Percentiles rank a stretch among this genome's conserved stretches.
Evolutionary conservation across 192 early-diverging fungal species (phyloP).

Genomic region (Chytriomyces confervae): DNA sequence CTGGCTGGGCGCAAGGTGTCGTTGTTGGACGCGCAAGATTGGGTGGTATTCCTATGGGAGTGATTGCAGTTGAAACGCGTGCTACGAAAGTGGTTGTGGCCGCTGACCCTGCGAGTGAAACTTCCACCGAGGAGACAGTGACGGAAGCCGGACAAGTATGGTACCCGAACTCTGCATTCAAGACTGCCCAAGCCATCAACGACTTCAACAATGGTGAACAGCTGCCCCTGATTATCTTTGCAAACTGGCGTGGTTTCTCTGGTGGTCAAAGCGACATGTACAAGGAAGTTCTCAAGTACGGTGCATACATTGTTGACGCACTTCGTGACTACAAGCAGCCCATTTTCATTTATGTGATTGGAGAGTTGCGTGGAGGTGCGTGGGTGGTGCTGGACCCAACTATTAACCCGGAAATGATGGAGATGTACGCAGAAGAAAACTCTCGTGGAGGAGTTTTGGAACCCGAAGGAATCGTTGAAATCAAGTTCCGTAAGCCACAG

Average conservation of each 20-base stretch:
- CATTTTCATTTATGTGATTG: constrained; percentile 95
- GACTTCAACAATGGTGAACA: constrained; percentile 99
- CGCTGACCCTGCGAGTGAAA: constrained; percentile 92
- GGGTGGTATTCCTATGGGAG: constrained; percentile 96
- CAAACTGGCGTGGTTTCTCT: constrained; percentile 99
- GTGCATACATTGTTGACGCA: constrained; percentile 96
- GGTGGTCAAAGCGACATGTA: constrained; percentile 99
- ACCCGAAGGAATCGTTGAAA: constrained; percentile 96
- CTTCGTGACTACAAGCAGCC: constrained; percentile 95
- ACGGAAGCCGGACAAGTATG: constrained; percentile 96
- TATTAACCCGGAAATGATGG: constrained; percentile 98
- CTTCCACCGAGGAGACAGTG: constrained; percentile 86
- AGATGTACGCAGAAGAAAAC: constrained; percentile 96
- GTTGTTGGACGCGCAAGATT: constrained; percentile 93
- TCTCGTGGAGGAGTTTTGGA: constrained; percentile 95
- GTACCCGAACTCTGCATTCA: constrained; percentile 99
- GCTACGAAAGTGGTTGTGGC: constrained; percentile 89
- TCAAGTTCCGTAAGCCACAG: constrained; percentile 96
- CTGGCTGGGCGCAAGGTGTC: constrained; percentile 96
- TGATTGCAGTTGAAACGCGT: constrained; percentile 95
- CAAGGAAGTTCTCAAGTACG: constrained; percentile 97
- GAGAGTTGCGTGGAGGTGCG: constrained; percentile 96
- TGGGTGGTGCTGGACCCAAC: constrained; percentile 98
- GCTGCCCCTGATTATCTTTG: constrained; percentile 97
- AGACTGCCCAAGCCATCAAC: constrained; percentile 98